Conservation (phyloP, 1,284 basidiomycete genomes). For the Cryptococcus sp. region DNA sequence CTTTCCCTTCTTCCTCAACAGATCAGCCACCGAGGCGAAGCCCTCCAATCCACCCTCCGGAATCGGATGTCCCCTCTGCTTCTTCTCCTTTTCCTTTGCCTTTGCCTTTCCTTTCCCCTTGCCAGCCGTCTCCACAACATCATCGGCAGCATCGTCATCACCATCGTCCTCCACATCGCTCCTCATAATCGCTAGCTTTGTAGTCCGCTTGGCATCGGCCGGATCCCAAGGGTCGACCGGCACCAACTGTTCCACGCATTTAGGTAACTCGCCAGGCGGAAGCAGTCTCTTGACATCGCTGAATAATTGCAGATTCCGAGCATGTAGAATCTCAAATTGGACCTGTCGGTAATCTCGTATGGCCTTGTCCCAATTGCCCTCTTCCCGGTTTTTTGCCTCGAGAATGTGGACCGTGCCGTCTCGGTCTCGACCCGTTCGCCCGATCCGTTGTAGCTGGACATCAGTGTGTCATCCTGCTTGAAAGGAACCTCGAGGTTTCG, state of each 20-base stretch:
- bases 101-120: slow-evolving; percentile 11
- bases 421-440: slow-evolving; percentile 90
- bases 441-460: slow-evolving; percentile 83
- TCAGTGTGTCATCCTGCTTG: slow-evolving; percentile 1
- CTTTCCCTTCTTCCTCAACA: slow-evolving; percentile 25
- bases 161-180: too few relatives aligned
- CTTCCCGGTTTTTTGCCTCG: slow-evolving; percentile 87
- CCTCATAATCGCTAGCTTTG: too few relatives aligned
- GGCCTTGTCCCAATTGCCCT: slow-evolving; percentile 84
- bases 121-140: slow-evolving; percentile 19
- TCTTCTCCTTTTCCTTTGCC: slow-evolving; percentile 14
- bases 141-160: too few relatives aligned
- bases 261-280: slow-evolving; percentile 69
- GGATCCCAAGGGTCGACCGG: slow-evolving; percentile 44
- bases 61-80: slow-evolving; percentile 31
- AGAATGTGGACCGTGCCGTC: slow-evolving; percentile 86
- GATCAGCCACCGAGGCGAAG: slow-evolving; percentile 41
- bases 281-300: slow-evolving; percentile 83
- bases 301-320: slow-evolving; percentile 83
- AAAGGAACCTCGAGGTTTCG: slow-evolving; percentile 41
- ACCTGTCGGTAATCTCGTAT: slow-evolving; percentile 83
- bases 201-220: slow-evolving; percentile 31
- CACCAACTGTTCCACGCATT: slow-evolving; percentile 74
- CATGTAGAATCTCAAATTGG: slow-evolving; percentile 79
- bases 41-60: slow-evolving; percentile 40